Conservation (phyloP, 1,284 basidiomycete genomes). For the Heliocybe sulcata region DNA sequence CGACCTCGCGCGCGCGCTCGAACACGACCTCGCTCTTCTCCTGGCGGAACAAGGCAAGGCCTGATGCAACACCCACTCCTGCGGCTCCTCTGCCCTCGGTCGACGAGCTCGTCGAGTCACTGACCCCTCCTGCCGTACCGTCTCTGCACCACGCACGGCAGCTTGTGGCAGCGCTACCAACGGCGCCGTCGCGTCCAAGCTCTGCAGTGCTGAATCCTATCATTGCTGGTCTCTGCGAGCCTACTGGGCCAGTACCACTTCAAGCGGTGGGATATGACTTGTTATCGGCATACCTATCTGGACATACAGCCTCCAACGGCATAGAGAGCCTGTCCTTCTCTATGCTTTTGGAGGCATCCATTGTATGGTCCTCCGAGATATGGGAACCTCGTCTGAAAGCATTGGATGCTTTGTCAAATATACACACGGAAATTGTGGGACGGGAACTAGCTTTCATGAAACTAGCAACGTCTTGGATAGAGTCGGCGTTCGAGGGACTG, state of each 20-base stretch:
- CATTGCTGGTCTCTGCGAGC: constrained; percentile 46
- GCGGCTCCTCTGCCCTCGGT: constrained; percentile 13
- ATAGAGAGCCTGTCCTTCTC: constrained; percentile 36
- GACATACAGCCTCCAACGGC: constrained; percentile 42
- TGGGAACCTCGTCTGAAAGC: constrained; percentile 68
- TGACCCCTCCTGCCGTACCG: constrained; percentile 51
- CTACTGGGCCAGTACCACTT: constrained; percentile 42
- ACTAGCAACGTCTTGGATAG: constrained; percentile 55
- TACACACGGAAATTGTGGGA: constrained; percentile 53
- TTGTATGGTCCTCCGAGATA: constrained; percentile 51
- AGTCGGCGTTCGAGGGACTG: constrained; percentile 51
- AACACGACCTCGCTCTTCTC: constrained; percentile 1
- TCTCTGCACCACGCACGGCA: constrained; percentile 41
- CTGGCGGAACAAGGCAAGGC: neutral
- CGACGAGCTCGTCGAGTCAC: constrained; percentile 39
- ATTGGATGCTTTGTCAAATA: constrained; percentile 48
- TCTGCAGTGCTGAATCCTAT: constrained; percentile 43
- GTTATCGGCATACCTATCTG: constrained; percentile 42
- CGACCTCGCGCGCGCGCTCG: neutral
- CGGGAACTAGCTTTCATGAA: constrained; percentile 50
- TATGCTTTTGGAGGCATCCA: constrained; percentile 41
- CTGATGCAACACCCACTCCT: neutral
- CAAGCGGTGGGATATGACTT: constrained; percentile 67
- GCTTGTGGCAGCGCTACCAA: constrained; percentile 29
- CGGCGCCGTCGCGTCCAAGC: constrained; percentile 36